Conservation (phyloP, 805 yeast species). For the Danielia oregonensis region DNA sequence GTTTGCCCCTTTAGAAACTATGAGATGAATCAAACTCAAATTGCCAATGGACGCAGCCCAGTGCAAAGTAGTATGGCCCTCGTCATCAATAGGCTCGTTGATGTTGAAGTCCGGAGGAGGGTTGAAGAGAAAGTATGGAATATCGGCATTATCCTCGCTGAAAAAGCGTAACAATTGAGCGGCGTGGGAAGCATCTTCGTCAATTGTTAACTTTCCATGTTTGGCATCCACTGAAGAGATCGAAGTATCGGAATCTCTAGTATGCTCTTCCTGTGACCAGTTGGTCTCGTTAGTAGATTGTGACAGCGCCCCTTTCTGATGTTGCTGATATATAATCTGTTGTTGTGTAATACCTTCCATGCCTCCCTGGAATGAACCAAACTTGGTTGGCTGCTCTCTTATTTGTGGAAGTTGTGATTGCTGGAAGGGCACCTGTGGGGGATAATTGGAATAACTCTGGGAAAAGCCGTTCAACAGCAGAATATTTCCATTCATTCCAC, state of each 20-base stretch:
- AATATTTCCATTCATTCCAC: constrained; percentile 4
- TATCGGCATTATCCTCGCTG: constrained; percentile 39
- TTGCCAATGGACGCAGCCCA: constrained; percentile 98
- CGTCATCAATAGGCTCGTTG: constrained; percentile 82
- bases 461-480: constrained; percentile 2
- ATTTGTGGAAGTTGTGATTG: not conserved
- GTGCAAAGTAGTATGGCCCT: constrained; percentile 91
- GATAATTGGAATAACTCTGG: constrained; percentile 3
- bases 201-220: constrained; percentile 31
- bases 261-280: constrained; percentile 41
- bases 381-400: not conserved
- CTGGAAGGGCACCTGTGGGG: constrained; percentile 2
- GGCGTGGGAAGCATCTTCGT: constrained; percentile 43
- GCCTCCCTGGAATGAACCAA: not conserved
- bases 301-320: constrained; percentile 16
- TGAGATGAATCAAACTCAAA: constrained; percentile 67
- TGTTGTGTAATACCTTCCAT: constrained; percentile 12
- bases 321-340: constrained; percentile 12
- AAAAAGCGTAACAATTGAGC: constrained; percentile 39
- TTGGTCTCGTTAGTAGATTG: constrained; percentile 42
- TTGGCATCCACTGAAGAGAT: constrained; percentile 16
- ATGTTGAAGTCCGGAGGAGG: constrained; percentile 67
- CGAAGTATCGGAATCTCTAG: constrained; percentile 40
- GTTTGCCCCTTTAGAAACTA: constrained; percentile 74
- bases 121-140: constrained; percentile 63